phyloP scores from a whole-genome alignment of 768 basidiomycete species.

The Trametes punicea region DNA sequence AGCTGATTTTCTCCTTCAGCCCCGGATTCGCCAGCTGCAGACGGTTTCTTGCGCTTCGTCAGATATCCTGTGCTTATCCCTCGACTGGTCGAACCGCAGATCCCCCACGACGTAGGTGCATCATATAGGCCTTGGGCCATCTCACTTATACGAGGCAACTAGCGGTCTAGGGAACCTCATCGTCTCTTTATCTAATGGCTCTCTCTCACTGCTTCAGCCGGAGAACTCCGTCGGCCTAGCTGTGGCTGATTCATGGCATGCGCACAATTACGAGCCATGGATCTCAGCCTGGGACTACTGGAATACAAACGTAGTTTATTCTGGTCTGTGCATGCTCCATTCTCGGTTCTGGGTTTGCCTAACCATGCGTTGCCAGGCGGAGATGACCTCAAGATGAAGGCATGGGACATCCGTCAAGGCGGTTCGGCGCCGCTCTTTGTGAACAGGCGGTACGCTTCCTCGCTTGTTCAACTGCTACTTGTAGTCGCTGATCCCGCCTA shows the following conservation, averaged over 20 bases:
- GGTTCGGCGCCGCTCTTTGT: slow-evolving; percentile 56
- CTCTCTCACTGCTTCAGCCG: slow-evolving; percentile 56
- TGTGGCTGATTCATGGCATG: slow-evolving; percentile 66
- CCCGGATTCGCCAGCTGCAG: slow-evolving; percentile 35
- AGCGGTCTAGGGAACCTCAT: slow-evolving; percentile 60
- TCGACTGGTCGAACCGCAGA: slow-evolving; percentile 88
- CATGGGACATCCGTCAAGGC: slow-evolving; percentile 81
- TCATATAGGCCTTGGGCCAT: neutral
- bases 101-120: slow-evolving; percentile 41
- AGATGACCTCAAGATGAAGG: slow-evolving; percentile 86
- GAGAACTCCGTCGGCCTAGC: slow-evolving; percentile 42
- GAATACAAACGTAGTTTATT: slow-evolving; percentile 76
- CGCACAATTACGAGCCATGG: slow-evolving; percentile 95
- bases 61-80: slow-evolving; percentile 76
- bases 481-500: slow-evolving; percentile 31
- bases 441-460: slow-evolving; percentile 60
- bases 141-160: neutral
- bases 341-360: neutral
- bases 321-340: slow-evolving; percentile 47
- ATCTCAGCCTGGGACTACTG: slow-evolving; percentile 89
- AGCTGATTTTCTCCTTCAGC: neutral
- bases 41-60: slow-evolving; percentile 47
- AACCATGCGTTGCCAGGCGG: slow-evolving; percentile 60
- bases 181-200: slow-evolving; percentile 81
- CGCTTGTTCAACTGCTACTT: neutral